Evolutionary conservation across 331 rosid species (phyloP), one percentile per base, ranked within the genome.

Genomic region (Arachis monticola): DNA sequence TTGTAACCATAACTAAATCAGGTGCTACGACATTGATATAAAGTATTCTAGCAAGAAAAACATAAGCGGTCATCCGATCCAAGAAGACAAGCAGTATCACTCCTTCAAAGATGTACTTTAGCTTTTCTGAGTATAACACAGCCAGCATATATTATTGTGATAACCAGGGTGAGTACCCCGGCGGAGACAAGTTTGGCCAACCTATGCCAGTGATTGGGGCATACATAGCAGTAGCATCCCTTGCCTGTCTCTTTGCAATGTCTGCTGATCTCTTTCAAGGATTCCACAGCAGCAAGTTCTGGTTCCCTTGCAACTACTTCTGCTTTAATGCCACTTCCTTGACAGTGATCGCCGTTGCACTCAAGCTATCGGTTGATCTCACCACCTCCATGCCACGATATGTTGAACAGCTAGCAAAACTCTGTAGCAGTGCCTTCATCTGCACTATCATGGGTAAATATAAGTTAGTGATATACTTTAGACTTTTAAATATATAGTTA

Each of bases 171-270:
- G 88, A 65, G 56, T 53, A 89, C 30, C 30, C 30, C 1, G 30
- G 30, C 30, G 1, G 1, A 27, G 30, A 27, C 1, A 86, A 85
- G 35, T 94, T 88, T 86, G 91, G 85, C 79, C 76, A 80, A 73
- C 98, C 97, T 0, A 74, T 94, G 89, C 98, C 98, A 55, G 91
- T 97, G 98, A 86, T 94, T 35, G 98, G 97, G 52, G 58, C 87
- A 64, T 94, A 94, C 70, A 88, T 94, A 75, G 94, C 87, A 30
- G 85, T 87, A 75, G 96, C 97, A 73, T 85, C 97, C 7, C 58
- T 85, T 0, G 79, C 77, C 1, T 91, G 96, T 72, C 83, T 94
- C 61, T 27, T 79, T 30, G 85, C 91, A 31, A 84, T 88, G 91
- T 88, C 87, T 3, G 77, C 79, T 10, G 98, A 94, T 78, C 83